Evolutionary conservation across 2,329 filamentous ascomycete genomes (phyloP).

Genomic region (Helotiales sp.): DNA sequence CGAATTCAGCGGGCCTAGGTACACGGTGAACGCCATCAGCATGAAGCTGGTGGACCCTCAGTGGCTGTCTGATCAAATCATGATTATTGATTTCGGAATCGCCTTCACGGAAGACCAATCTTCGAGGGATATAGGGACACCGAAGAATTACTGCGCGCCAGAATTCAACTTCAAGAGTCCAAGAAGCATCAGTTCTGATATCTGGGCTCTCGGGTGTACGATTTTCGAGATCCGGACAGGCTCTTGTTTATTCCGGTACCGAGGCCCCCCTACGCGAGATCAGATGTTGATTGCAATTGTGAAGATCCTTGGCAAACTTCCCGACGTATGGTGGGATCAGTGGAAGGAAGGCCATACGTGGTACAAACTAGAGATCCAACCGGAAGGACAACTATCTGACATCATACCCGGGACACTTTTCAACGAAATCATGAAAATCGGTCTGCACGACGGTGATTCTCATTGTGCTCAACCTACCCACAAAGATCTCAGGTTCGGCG

Average conservation of each 20-base stretch:
- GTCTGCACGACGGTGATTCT: conserved; percentile 27
- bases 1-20: conserved; percentile 16
- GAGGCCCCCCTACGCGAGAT: conserved; percentile 20
- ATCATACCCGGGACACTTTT: conserved; percentile 14
- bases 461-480: neutral
- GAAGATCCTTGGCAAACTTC: conserved; percentile 25
- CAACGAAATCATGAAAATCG: conserved; percentile 30
- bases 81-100: conserved; percentile 33
- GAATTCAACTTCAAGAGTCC: conserved; percentile 26
- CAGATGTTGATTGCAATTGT: conserved; percentile 26
- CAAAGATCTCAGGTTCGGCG: conserved; percentile 3
- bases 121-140: conserved; percentile 25
- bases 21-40: conserved; percentile 25
- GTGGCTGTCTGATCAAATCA: conserved; percentile 30
- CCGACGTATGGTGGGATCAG: conserved; percentile 25
- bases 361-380: conserved; percentile 17
- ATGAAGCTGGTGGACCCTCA: conserved; percentile 28
- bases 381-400: conserved; percentile 17
- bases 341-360: conserved; percentile 28
- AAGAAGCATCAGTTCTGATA: conserved; percentile 26
- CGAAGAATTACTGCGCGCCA: conserved; percentile 29
- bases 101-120: conserved; percentile 19
- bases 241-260: conserved; percentile 23
- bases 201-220: conserved; percentile 33
- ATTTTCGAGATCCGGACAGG: conserved; percentile 32